A percentile compares a stretch with the other conserved stretches of the same genome.
These are phyloP conservation scores for Fusarium graminum DNA, from an alignment of 2,329 filamentous ascomycete genomes.

Conservation along the genomic window DNA sequence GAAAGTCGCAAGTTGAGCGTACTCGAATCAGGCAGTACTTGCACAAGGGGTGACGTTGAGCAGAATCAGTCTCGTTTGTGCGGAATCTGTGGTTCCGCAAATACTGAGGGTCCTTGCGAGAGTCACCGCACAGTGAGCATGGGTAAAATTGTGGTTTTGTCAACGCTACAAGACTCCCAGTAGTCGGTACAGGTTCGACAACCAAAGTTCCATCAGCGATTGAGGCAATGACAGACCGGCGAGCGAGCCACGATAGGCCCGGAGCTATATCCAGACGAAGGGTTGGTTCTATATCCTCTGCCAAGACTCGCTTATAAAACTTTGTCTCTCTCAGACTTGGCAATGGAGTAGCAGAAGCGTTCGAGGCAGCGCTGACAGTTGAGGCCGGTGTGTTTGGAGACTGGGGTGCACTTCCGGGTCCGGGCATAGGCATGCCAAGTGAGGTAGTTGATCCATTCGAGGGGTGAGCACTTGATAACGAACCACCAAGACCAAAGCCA, in stretches of 20 bases:
- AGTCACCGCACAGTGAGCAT: constrained; percentile 91
- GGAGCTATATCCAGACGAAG: constrained; percentile 90
- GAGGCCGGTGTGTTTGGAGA: constrained; percentile 71
- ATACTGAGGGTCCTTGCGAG: constrained; percentile 76
- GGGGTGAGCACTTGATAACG: constrained; percentile 61
- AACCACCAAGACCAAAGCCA: constrained; percentile 60
- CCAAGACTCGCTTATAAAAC: constrained; percentile 91
- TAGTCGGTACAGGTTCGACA: constrained; percentile 85
- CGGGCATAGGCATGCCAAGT: constrained; percentile 62
- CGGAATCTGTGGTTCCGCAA: constrained; percentile 89
- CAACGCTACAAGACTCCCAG: constrained; percentile 62
- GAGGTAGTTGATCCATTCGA: constrained; percentile 73
- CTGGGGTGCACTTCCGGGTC: constrained; percentile 66
- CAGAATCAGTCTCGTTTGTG: constrained; percentile 85
- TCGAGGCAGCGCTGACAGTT: constrained; percentile 61
- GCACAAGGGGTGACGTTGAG: constrained; percentile 91
- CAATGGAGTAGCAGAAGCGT: constrained; percentile 53
- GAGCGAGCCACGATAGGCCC: constrained; percentile 91
- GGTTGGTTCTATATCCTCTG: constrained; percentile 95
- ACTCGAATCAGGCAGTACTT: constrained; percentile 87
- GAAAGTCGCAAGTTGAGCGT: constrained; percentile 90
- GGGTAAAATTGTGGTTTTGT: constrained; percentile 70
- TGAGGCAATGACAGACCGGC: constrained; percentile 83
- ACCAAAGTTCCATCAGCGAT: constrained; percentile 88
- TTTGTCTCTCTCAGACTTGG: constrained; percentile 87